Conservation (phyloP, 2,329 filamentous ascomycete genomes). For the Raffaelea deltoideospora region DNA sequence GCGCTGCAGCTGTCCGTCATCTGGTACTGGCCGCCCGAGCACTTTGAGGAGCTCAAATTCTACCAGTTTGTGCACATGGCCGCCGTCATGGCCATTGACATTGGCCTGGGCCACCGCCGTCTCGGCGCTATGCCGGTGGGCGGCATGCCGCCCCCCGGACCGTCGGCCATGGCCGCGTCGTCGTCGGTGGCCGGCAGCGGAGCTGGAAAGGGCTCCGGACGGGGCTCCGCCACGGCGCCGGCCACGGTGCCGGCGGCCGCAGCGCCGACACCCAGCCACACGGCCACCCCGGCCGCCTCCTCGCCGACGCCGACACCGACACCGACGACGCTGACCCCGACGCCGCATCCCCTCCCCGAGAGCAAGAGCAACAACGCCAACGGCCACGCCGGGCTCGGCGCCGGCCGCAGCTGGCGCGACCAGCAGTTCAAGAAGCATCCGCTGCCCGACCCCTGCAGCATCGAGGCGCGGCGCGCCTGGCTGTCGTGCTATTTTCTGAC, state of each 20-base stretch:
- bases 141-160: too few species aligned
- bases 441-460: conserved; percentile 33
- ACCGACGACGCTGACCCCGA: not conserved
- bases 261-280: too few species aligned
- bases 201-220: not conserved
- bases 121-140: conserved; percentile 12
- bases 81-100: conserved; percentile 67
- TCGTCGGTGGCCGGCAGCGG: not conserved
- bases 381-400: not conserved
- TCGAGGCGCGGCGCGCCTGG: conserved; percentile 43
- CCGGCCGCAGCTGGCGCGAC: conserved; percentile 20
- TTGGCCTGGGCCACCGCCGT: conserved; percentile 48
- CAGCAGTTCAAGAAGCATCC: conserved; percentile 25
- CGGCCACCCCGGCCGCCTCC: too few species aligned
- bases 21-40: conserved; percentile 75
- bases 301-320: not conserved
- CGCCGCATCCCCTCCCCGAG: too few species aligned
- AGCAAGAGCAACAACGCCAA: too few species aligned
- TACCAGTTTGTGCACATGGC: conserved; percentile 76
- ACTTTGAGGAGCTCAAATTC: conserved; percentile 77
- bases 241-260: not conserved
- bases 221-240: not conserved
- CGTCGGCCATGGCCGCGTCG: not conserved
- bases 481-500: conserved; percentile 44
- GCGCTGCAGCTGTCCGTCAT: conserved; percentile 59